Conservation (phyloP, 2,329 filamentous ascomycete species). For the Zymoseptoria pseudotritici region DNA sequence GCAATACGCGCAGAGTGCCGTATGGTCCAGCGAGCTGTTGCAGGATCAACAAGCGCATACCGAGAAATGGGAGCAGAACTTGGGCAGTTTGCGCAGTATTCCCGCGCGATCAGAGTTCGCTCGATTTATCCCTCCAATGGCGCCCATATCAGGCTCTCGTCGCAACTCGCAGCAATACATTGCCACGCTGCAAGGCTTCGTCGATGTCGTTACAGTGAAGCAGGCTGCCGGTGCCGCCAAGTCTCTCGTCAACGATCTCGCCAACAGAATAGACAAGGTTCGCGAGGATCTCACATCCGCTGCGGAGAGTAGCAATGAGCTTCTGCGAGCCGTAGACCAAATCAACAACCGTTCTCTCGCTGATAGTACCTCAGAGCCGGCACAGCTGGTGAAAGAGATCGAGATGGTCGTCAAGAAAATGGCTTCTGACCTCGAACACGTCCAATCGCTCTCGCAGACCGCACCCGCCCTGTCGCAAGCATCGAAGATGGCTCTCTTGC, state of each 20-base stretch:
- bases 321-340: constrained; percentile 38
- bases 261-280: constrained; percentile 44
- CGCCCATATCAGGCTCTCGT: constrained; percentile 10
- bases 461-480: constrained; percentile 56
- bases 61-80: constrained; percentile 59
- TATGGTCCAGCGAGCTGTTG: constrained; percentile 61
- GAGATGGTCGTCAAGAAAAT: constrained; percentile 81
- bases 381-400: constrained; percentile 72
- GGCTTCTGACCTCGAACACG: constrained; percentile 73
- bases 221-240: constrained; percentile 64
- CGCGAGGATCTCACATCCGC: constrained; percentile 36
- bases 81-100: constrained; percentile 57
- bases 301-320: constrained; percentile 36
- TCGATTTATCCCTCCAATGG: constrained; percentile 31
- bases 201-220: constrained; percentile 65
- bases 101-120: constrained; percentile 60
- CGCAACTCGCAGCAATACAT: constrained; percentile 36
- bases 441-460: constrained; percentile 60
- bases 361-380: constrained; percentile 46
- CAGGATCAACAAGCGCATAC: constrained; percentile 60
- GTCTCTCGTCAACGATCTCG: constrained; percentile 55
- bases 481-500: constrained; percentile 56
- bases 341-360: constrained; percentile 28
- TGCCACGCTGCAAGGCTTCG: constrained; percentile 63
- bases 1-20: constrained; percentile 62